phyloP scores from a whole-genome alignment of 352 stramenopile genomes.

The Globisporangium nunn region DNA sequence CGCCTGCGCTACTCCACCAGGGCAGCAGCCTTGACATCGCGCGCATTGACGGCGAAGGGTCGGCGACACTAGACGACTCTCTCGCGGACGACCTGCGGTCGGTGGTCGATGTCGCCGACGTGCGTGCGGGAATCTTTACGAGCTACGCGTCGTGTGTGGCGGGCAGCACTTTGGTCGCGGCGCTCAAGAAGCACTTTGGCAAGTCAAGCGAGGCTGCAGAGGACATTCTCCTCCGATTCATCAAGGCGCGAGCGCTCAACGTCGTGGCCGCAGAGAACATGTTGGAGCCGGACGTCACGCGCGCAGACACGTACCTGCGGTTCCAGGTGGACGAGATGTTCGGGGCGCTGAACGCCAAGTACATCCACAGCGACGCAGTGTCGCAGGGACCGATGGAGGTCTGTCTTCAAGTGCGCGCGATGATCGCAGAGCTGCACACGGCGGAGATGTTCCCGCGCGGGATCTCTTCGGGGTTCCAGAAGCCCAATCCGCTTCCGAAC shows the following conservation, averaged over 20 bases:
- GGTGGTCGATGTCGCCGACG: conserved; percentile 42
- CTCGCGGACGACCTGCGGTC: conserved; percentile 59
- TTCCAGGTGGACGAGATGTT: conserved; percentile 86
- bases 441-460: conserved; percentile 56
- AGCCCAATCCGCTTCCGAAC: conserved; percentile 19
- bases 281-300: conserved; percentile 33
- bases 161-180: conserved; percentile 35
- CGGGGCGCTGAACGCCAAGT: conserved; percentile 74
- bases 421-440: conserved; percentile 60
- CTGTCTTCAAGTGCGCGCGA: conserved; percentile 55
- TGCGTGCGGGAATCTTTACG: conserved; percentile 69
- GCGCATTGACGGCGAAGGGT: conserved; percentile 28
- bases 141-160: conserved; percentile 56
- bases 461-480: conserved; percentile 61
- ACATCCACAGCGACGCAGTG: conserved; percentile 41
- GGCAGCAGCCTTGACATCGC: conserved; percentile 25
- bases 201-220: conserved; percentile 39
- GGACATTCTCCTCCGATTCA: conserved; percentile 32
- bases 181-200: conserved; percentile 52
- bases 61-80: conserved; percentile 44
- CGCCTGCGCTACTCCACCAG: conserved; percentile 23
- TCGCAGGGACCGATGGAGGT: conserved; percentile 59
- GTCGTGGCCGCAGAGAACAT: conserved; percentile 49
- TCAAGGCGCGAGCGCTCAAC: conserved; percentile 41
- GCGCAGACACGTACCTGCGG: conserved; percentile 55